Conservation (phyloP, 345 rosid genomes). For the Diplotaxis tenuifolia region DNA sequence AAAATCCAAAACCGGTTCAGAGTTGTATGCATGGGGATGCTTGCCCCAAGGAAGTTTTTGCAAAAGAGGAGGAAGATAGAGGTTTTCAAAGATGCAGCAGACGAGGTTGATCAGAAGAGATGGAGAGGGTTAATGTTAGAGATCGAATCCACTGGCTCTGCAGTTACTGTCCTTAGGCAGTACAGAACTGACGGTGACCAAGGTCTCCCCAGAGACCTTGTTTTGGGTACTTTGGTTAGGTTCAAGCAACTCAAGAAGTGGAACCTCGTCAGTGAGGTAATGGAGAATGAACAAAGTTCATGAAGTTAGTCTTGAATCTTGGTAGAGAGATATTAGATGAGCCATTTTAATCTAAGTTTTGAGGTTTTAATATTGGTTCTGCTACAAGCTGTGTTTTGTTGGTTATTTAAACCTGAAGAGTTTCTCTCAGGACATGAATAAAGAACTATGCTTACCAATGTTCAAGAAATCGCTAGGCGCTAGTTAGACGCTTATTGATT, state of each 20-base stretch:
- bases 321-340: background rate
- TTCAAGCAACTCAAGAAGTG: conserved; percentile 91
- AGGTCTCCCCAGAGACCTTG: conserved; percentile 61
- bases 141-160: conserved; percentile 69
- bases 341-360: background rate
- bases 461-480: no score
- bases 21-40: conserved; percentile 73
- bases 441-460: background rate
- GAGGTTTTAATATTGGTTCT: background rate
- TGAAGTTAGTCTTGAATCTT: conserved; percentile 7
- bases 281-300: background rate
- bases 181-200: conserved; percentile 41
- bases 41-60: conserved; percentile 73
- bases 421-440: background rate
- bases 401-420: background rate
- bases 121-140: conserved; percentile 82
- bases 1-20: conserved; percentile 43
- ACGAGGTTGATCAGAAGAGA: conserved; percentile 70
- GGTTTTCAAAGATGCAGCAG: conserved; percentile 69
- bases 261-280: conserved; percentile 88
- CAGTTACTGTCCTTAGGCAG: conserved; percentile 59
- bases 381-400: conserved; percentile 1
- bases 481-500: no score
- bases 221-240: conserved; percentile 86
- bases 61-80: conserved; percentile 72